Base-by-base conservation (phyloP, 1,284 basidiomycete species). In the Tilletia walkeri region DNA sequence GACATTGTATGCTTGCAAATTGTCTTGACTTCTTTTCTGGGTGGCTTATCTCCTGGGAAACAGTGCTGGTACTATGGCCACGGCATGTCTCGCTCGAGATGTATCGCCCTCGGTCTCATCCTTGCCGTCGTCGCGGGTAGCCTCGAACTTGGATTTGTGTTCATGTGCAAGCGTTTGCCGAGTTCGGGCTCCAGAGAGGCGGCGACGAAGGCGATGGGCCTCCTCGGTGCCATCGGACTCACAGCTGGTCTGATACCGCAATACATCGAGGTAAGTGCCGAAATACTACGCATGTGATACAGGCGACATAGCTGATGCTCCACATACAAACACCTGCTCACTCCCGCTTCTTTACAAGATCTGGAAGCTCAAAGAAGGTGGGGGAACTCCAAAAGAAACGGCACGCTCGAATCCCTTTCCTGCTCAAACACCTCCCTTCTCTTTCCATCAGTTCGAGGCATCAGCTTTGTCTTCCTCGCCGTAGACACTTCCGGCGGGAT, bases 401-500 rank as follows among this genome's bases (percentile, higher is more conserved):
- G 41, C 14, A 45, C 9, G 14, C 41, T 45, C 1, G 9, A 14
- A 45, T 9, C 3, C 6, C 41, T 45, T 9, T 14, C 1, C 41
- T 45, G 3, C 41, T 45, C 41, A 45, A 7, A 9, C 6, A 3
- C 6, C 14, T 45, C 9, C 1, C 14, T 3, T 45, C 6, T 14
- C 74, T 86, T 45, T 45, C 1, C 86, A 73, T 89, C 92, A 80
- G 92, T 93, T 56, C 84, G 89, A 38, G 91, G 91, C 4, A 89
- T 94, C 70, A 91, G 89, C 0, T 84, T 91, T 65, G 59, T 86
- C 2, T 92, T 93, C 84, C 90, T 93, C 85, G 75, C 85, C 1
- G 86, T 92, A 67, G 92, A 93, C 80, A 87, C 89, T 67, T 79
- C 88, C 18, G 91, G 91, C 41, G 91, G 90, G 3, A 83, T 93